phyloP scores from a whole-genome alignment of 805 yeast genomes.

The Kuraishia floccosa region DNA sequence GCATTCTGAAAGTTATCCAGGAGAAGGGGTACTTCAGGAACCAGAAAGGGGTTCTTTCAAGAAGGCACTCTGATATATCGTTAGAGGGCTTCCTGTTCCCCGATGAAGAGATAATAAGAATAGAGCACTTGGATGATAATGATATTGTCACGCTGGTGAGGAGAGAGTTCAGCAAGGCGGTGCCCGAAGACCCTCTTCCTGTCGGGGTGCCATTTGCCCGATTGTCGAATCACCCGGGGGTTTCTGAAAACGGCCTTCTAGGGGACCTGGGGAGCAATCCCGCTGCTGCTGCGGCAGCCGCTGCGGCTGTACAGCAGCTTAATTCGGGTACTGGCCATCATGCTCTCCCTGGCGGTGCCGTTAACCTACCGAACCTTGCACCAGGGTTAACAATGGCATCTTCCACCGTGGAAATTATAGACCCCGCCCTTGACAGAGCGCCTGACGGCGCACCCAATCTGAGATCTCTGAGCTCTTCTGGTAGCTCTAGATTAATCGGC shows the following conservation, averaged over 20 bases:
- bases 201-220: neutral
- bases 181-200: neutral
- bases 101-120: constrained; percentile 19
- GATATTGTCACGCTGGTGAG: constrained; percentile 19
- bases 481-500: neutral
- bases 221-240: constrained; percentile 1
- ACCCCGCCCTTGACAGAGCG: neutral
- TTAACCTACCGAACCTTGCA: too few species aligned
- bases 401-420: neutral
- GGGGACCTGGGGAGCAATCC: neutral
- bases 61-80: constrained; percentile 3
- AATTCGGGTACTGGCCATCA: constrained; percentile 2
- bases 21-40: constrained; percentile 7
- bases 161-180: constrained; percentile 6
- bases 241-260: constrained; percentile 1
- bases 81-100: constrained; percentile 17
- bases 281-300: neutral
- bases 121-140: constrained; percentile 18
- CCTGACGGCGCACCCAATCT: neutral
- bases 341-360: too few species aligned
- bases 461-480: neutral
- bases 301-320: neutral
- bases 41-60: constrained; percentile 2
- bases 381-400: too few species aligned
- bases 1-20: constrained; percentile 10